Base-by-base conservation (phyloP, 2,329 filamentous ascomycete species). In the Aureobasidium sp. region DNA sequence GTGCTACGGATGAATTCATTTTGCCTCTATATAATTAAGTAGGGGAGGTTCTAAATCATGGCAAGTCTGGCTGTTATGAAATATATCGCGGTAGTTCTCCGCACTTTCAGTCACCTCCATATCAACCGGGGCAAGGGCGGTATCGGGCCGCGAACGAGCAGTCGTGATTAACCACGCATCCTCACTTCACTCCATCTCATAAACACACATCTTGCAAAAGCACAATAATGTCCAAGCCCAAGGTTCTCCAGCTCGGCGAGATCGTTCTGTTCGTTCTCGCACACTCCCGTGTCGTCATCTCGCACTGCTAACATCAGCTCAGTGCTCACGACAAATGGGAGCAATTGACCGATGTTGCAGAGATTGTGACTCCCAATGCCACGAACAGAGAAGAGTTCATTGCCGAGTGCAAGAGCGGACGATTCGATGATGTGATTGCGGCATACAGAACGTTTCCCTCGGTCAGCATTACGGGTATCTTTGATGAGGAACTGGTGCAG, bases 391-490 rank as follows among this genome's bases (percentile, higher is more conserved):
- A 75, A 22, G 85, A 85, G 20, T 93, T 95, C 73, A 76, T 93
- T 58, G 72, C 82, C 52, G 88, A 93, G 76, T 87, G 84, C 72
- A 76, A 77, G 53, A 80, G 82, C 22, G 88, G 88, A 22, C 78
- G 79, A 36, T 78, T 91, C n/a, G 84, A 90, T 66, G 86, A 83
- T 64, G 82, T 86, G 36, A 70, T 82, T 22, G 86, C 82, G 41
- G 81, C 82, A 31, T 94, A 88, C 75, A 84, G 90, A 60, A 93
- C 88, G 15, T 90, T 91, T 68, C 74, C 74, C 48, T 89, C 86
- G 36, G 77, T 83, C 45, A 70, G 70, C 14, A 78, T 87, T 62
- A 93, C 89, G 0, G 91, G 91, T 1, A 74, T 77, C 22, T 77
- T 94, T 65, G 88, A 95, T 71, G 79, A 80, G 48, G 88, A 90